Evolutionary conservation across 352 stramenopile species (phyloP).

Genomic region (Phytopythium chamaehyphon): DNA sequence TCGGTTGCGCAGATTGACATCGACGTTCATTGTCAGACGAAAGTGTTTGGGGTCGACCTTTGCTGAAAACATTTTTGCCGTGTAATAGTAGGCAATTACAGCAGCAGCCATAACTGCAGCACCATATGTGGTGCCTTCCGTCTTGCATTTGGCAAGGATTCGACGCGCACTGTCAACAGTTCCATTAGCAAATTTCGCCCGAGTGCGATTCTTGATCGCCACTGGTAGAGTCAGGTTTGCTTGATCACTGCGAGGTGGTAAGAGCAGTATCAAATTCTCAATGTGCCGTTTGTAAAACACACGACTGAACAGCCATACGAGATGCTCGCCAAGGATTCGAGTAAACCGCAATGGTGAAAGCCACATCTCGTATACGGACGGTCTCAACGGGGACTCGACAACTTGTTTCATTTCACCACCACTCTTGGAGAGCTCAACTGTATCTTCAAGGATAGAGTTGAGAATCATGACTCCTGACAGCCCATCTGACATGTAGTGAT

Average conservation of each 20-base stretch:
- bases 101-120: constrained; percentile 24
- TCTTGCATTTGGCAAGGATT: constrained; percentile 26
- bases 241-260: constrained; percentile 6
- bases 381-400: constrained; percentile 7
- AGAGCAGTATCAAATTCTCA: not conserved
- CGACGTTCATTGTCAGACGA: constrained; percentile 27
- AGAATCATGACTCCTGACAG: constrained; percentile 29
- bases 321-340: not conserved
- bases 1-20: constrained; percentile 44
- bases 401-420: not conserved
- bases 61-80: constrained; percentile 10
- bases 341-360: constrained; percentile 1
- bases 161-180: constrained; percentile 24
- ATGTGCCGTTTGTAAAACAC: not conserved
- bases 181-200: constrained; percentile 36
- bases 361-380: constrained; percentile 19
- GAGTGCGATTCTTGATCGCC: constrained; percentile 20
- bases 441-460: constrained; percentile 23
- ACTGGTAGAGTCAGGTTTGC: constrained; percentile 1
- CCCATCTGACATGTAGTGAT: constrained; percentile 49
- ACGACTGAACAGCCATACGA: not conserved
- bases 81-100: constrained; percentile 30
- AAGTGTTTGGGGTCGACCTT: constrained; percentile 28
- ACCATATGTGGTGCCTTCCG: constrained; percentile 33
- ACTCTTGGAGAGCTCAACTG: constrained; percentile 2